Conservation (phyloP, 2,329 filamentous ascomycete genomes). For the Aspergillus sergii region DNA sequence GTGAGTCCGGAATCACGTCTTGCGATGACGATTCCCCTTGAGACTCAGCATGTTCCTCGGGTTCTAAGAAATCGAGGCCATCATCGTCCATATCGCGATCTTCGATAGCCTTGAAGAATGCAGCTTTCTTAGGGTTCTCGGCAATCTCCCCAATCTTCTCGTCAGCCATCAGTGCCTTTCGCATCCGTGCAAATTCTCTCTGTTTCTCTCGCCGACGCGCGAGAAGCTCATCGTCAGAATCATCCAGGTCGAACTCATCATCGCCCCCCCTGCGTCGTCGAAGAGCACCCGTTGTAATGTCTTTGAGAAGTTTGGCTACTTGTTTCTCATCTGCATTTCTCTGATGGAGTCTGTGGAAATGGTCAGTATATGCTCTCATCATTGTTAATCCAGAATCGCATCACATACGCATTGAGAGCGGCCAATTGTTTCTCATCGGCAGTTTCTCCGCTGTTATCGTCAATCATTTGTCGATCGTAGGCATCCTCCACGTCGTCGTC, state of each 20-base stretch:
- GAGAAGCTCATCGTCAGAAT: conserved; percentile 80
- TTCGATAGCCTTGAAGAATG: conserved; percentile 88
- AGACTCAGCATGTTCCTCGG: conserved; percentile 40
- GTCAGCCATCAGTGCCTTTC: conserved; percentile 82
- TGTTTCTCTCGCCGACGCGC: conserved; percentile 80
- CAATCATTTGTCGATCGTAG: conserved; percentile 84
- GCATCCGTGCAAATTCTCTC: conserved; percentile 86
- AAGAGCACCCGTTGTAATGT: conserved; percentile 86
- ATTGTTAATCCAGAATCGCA: conserved; percentile 28
- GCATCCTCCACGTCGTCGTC: conserved; percentile 76
- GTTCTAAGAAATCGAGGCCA: conserved; percentile 69
- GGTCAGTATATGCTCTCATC: conserved; percentile 21
- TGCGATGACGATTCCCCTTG: conserved; percentile 39
- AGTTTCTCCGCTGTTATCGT: conserved; percentile 76
- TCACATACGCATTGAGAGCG: conserved; percentile 79
- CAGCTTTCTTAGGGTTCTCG: conserved; percentile 82
- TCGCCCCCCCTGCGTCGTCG: conserved; percentile 75
- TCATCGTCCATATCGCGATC: conserved; percentile 72
- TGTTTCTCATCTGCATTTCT: conserved; percentile 81
- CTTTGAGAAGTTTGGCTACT: conserved; percentile 87
- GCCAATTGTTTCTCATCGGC: conserved; percentile 80
- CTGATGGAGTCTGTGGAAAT: conserved; percentile 67
- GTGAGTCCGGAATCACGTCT: conserved; percentile 20
- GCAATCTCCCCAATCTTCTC: conserved; percentile 90
- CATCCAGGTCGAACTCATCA: conserved; percentile 80